These are phyloP conservation scores for Hygrocybe coccinea DNA, from an alignment of 768 basidiomycete species.

Conservation along the genomic window DNA sequence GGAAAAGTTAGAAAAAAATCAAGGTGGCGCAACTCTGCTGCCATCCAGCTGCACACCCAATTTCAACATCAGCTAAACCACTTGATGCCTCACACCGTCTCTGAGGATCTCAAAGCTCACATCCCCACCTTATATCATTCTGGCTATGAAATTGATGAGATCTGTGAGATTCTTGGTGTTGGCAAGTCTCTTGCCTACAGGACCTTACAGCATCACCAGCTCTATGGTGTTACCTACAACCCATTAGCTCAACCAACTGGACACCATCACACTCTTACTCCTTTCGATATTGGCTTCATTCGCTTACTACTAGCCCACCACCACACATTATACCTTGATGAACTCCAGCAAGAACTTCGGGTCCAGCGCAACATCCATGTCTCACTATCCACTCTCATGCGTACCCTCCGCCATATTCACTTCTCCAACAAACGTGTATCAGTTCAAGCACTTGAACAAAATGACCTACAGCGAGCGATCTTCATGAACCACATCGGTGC, in stretches of 20 bases:
- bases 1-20: too few species aligned
- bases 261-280: constrained; percentile 2
- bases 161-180: constrained; percentile 17
- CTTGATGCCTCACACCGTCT: neutral
- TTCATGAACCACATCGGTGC: constrained; percentile 4
- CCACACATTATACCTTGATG: constrained; percentile 9
- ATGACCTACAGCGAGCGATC: neutral
- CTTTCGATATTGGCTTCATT: constrained; percentile 6
- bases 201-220: neutral
- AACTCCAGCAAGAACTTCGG: neutral
- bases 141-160: constrained; percentile 13
- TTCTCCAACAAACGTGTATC: constrained; percentile 1
- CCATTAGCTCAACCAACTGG: neutral
- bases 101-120: constrained; percentile 13
- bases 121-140: constrained; percentile 15
- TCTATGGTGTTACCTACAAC: constrained; percentile 4
- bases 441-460: neutral
- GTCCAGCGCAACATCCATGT: neutral
- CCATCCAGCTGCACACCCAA: too few species aligned
- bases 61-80: too few species aligned
- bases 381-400: neutral
- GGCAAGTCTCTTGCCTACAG: constrained; percentile 14
- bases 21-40: too few species aligned
- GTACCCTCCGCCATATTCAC: neutral
- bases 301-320: neutral